Conservation (phyloP, 78 protist species). For the Speleostelium caveatum region DNA sequence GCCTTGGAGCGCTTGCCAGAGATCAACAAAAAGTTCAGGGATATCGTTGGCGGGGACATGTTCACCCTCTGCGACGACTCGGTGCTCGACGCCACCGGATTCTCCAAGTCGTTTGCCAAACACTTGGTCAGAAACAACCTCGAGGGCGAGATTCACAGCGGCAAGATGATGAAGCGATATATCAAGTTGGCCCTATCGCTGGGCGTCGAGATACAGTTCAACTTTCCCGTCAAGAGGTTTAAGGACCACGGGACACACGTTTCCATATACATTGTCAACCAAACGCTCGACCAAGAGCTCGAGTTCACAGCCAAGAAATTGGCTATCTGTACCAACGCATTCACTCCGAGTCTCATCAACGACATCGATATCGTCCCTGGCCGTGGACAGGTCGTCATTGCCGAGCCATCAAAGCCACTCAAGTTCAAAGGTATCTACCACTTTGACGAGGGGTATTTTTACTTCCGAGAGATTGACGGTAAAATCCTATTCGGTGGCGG, state of each 20-base stretch:
- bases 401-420: not conserved
- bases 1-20: not conserved
- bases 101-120: not conserved
- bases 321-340: constrained; percentile 43
- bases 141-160: constrained; percentile 35
- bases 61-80: not conserved
- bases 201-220: constrained; percentile 10
- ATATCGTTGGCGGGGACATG: not conserved
- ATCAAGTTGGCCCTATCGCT: not conserved
- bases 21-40: not conserved
- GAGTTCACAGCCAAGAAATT: not conserved
- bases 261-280: not conserved
- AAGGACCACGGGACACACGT: not conserved
- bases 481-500: constrained; percentile 49
- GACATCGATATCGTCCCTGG: constrained; percentile 29
- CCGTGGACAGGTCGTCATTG: constrained; percentile 19
- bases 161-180: constrained; percentile 23
- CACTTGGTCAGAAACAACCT: constrained; percentile 10
- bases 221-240: not conserved
- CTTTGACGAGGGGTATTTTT: constrained; percentile 44
- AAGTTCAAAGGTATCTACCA: constrained; percentile 30
- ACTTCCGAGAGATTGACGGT: constrained; percentile 31
- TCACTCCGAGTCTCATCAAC: not conserved
- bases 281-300: not conserved
- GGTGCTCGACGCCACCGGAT: not conserved